Evolutionary conservation across 1,284 basidiomycete species (phyloP).

Genomic region (Papiliotrema nemorosa): DNA sequence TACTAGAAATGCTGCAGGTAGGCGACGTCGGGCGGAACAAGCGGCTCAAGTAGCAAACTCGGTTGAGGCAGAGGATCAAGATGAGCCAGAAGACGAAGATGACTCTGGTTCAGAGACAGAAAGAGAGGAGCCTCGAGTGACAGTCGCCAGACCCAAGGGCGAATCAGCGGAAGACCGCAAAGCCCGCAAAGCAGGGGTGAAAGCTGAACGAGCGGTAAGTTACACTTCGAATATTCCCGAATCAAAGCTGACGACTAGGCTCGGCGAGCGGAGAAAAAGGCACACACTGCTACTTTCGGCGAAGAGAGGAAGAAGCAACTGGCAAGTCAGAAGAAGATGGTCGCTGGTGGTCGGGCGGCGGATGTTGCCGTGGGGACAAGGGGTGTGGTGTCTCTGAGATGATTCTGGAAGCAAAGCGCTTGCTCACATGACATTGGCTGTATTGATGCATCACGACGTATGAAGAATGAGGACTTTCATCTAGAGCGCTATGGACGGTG

Average conservation of each 20-base stretch:
- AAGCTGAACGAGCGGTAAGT: constrained; percentile 65
- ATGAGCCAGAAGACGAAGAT: constrained; percentile 44
- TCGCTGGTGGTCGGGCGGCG: constrained; percentile 44
- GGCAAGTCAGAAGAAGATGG: constrained; percentile 49
- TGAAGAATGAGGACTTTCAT: too few relatives aligned
- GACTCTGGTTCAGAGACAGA: constrained; percentile 49
- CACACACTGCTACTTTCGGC: constrained; percentile 68
- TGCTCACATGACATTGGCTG: too few relatives aligned
- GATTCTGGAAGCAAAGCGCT: background rate
- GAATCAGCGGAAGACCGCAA: constrained; percentile 86
- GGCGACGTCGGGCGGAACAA: constrained; percentile 23
- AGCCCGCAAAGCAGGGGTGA: constrained; percentile 81
- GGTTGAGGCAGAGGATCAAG: constrained; percentile 22
- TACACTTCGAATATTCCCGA: too few relatives aligned
- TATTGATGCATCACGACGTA: too few relatives aligned
- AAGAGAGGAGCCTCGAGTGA: constrained; percentile 36
- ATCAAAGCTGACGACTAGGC: constrained; percentile 19
- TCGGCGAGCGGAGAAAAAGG: constrained; percentile 76
- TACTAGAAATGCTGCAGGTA: constrained; percentile 56
- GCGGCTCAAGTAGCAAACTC: constrained; percentile 1
- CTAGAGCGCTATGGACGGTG: too few relatives aligned
- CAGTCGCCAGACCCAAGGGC: constrained; percentile 64
- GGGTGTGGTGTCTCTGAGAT: constrained; percentile 37
- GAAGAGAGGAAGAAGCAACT: constrained; percentile 71
- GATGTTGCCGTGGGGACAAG: constrained; percentile 39